phyloP scores from a whole-genome alignment of 139 green algal species.

The Chlamydomonas sp. region DNA sequence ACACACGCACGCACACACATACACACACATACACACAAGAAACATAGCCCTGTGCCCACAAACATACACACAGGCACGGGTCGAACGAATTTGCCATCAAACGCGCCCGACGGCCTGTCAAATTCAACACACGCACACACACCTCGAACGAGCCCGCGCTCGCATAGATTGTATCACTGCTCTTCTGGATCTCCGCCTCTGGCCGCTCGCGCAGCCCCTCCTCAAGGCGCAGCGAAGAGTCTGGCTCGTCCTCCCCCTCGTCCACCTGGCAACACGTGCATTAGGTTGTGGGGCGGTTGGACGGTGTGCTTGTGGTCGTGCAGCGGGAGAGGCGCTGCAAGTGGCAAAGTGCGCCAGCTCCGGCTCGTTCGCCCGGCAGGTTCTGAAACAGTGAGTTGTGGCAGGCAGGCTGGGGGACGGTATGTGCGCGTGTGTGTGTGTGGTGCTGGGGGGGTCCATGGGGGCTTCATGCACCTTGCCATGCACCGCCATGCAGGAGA shows the following conservation, averaged over 20 bases:
- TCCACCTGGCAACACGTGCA: conserved; percentile 20
- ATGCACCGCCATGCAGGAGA: not conserved
- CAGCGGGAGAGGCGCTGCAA: too few species aligned
- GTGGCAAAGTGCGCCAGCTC: too few species aligned
- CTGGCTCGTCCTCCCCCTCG: conserved; percentile 46
- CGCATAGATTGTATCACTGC: conserved; percentile 14
- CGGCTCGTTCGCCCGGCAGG: too few species aligned
- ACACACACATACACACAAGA: too few species aligned
- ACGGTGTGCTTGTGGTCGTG: too few species aligned
- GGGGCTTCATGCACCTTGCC: not conserved
- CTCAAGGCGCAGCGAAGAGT: conserved; percentile 43
- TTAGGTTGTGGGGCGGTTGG: not conserved
- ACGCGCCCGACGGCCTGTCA: too few species aligned
- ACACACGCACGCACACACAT: too few species aligned
- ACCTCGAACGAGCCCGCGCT: conserved; percentile 11
- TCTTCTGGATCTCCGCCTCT: conserved; percentile 32
- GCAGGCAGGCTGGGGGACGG: not conserved
- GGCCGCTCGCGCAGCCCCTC: conserved; percentile 29
- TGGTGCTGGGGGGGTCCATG: not conserved
- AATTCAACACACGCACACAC: too few species aligned
- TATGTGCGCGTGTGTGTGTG: not conserved
- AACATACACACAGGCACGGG: too few species aligned
- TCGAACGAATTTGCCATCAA: too few species aligned
- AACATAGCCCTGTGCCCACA: too few species aligned
- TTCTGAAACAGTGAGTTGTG: too few species aligned